A percentile compares a stretch with the other conserved stretches of the same genome.
These are phyloP conservation scores for Entomophthora muscae DNA, from an alignment of 371 early-diverging fungal genomes.

Conservation along the genomic window DNA sequence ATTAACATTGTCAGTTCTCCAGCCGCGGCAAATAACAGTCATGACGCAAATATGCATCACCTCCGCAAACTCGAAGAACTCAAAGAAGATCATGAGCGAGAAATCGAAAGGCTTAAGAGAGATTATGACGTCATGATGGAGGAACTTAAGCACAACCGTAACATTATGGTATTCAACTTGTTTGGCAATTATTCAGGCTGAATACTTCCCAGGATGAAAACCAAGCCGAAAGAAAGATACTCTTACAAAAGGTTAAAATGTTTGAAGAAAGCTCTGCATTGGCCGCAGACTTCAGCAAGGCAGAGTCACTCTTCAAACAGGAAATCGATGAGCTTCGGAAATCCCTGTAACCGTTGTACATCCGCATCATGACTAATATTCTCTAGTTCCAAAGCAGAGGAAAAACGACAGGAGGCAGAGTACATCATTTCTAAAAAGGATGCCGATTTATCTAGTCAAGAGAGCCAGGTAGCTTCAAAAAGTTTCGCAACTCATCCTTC, in stretches of 20 bases:
- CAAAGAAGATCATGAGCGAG: neutral
- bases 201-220: conserved; percentile 33
- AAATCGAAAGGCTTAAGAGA: neutral
- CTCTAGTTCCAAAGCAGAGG: conserved; percentile 31
- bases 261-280: conserved; percentile 45
- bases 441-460: conserved; percentile 38
- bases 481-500: neutral
- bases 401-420: conserved; percentile 52
- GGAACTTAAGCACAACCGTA: neutral
- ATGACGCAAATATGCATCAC: neutral
- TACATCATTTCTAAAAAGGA: conserved; percentile 33
- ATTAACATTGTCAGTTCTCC: neutral
- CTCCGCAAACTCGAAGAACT: neutral
- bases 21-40: neutral
- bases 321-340: conserved; percentile 74
- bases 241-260: conserved; percentile 41
- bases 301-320: conserved; percentile 64
- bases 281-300: conserved; percentile 55
- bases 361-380: neutral
- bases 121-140: neutral
- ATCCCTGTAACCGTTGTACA: conserved; percentile 40
- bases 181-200: neutral
- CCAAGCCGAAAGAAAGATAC: conserved; percentile 36
- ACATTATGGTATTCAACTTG: neutral
- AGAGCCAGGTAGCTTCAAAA: conserved; percentile 24